Percentiles rank a stretch among this genome's conserved stretches.
Conservation (phyloP, 495 filamentous ascomycete genomes). For the Xeromyces bisporus region DNA sequence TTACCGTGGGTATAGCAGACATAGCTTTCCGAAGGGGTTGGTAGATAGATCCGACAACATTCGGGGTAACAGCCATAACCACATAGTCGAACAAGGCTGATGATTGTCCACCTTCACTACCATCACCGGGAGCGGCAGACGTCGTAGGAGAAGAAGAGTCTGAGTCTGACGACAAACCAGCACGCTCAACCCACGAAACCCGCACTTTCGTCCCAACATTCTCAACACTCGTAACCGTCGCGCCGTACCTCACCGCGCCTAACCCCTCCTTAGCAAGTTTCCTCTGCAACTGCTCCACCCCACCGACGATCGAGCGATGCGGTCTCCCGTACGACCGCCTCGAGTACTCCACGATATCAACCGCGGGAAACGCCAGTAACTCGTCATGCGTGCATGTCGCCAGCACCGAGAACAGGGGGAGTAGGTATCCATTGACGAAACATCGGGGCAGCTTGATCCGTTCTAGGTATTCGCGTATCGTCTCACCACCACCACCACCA, state of each 20-base stretch:
- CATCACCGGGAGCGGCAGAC: too few species aligned
- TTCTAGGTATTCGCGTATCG: slow-evolving; percentile 23
- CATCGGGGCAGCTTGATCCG: slow-evolving; percentile 29
- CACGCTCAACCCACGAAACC: slow-evolving; percentile 5
- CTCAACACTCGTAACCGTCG: slow-evolving; percentile 5
- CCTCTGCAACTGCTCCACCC: slow-evolving; percentile 28
- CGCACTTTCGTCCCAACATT: slow-evolving; percentile 5
- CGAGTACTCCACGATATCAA: slow-evolving; percentile 31
- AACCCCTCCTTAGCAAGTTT: slow-evolving; percentile 20
- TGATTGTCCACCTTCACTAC: too few species aligned
- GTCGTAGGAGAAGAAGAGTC: background rate
- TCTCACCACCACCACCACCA: slow-evolving; percentile 12
- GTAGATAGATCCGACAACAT: slow-evolving; percentile 26
- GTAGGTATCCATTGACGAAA: slow-evolving; percentile 27
- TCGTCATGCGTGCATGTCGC: slow-evolving; percentile 34
- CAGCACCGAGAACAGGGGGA: slow-evolving; percentile 36
- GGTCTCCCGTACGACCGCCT: slow-evolving; percentile 23
- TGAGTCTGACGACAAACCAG: background rate
- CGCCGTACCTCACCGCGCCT: slow-evolving; percentile 10
- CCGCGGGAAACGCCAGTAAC: slow-evolving; percentile 33
- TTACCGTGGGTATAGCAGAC: slow-evolving; percentile 22
- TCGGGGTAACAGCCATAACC: slow-evolving; percentile 30
- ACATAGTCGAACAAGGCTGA: slow-evolving; percentile 14
- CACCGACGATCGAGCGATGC: slow-evolving; percentile 31
- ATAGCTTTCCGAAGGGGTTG: slow-evolving; percentile 18